Base-by-base conservation (phyloP, 139 green algal species). In the Chlorella sp. region DNA sequence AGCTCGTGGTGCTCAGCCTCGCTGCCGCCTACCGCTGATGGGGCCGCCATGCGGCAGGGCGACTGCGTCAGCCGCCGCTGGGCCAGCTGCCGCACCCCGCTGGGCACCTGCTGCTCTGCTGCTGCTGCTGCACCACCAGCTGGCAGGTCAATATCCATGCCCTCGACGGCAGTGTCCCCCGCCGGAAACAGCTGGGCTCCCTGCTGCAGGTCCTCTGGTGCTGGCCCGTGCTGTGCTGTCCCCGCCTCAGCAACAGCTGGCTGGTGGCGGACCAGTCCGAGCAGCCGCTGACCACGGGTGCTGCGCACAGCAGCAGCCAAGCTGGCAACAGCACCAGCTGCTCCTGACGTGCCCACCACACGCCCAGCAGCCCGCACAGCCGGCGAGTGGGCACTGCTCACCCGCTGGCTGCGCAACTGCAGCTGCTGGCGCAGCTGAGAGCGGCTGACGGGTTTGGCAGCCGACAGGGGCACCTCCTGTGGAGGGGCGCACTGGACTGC, bases 401-500 rank as follows among this genome's bases (percentile, higher is more conserved):
- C 23, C 26, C 70, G 39, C 70, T 60, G 70, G 39, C 70, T 78
- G 12, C 56, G 70, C 70, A 78, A 41, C 51, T 60, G 51, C 70
- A 78, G 41, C 70, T 78, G 70, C 70, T 78, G 70, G 11, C 70
- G 70, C 70, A 78, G 70, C 70, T 78, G 70, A 11, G 70, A 38
- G 25, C 70, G 70, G 70, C 39, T 78, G 70, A 78, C 23, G 3
- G 39, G 70, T 28, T 78, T 78, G 39, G 39, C 13, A 13, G 70
- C 70, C 20, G 70, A 78, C 70, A 78, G 70, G 4, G 70, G 70
- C 65, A 17, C 65, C n/a, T 60, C 63, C 25, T 69, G 28, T 16
- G 51, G 51, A 23, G 51, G 51, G 15, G 51, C 21, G 51, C 51
- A 23, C 51, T 60, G 51, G 51, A 21, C 51, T 60, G 51, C 51